Percentiles rank a stretch among this genome's conserved stretches.
Conservation (phyloP, 164 flowering plant species). For the Nymphaea thermarum region DNA sequence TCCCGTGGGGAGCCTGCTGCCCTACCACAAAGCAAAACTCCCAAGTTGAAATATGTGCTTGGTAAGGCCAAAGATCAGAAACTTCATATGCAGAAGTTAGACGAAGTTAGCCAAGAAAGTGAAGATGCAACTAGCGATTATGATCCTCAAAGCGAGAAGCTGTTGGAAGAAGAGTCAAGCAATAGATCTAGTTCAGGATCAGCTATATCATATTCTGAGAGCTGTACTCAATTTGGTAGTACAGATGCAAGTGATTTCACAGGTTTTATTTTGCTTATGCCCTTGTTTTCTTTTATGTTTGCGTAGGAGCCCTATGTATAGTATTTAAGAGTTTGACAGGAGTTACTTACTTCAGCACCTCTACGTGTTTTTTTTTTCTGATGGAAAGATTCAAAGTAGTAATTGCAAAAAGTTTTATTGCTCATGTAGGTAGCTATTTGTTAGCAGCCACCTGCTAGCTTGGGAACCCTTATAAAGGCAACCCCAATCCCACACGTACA, state of each 20-base stretch:
- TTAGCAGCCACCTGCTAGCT: no score
- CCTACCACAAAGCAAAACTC: constrained; percentile 35
- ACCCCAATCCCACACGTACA: no score
- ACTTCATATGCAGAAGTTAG: constrained; percentile 43
- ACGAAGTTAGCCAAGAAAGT: constrained; percentile 17
- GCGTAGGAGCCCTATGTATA: no score
- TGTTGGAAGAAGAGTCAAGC: constrained; percentile 64
- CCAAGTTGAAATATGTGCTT: constrained; percentile 41
- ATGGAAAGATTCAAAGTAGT: no score
- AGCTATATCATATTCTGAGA: constrained; percentile 77
- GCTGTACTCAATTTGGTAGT: constrained; percentile 61
- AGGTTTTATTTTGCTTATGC: constrained; percentile 26
- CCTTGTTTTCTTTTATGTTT: no score
- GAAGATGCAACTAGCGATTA: constrained; percentile 20
- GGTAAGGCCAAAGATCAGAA: constrained; percentile 50
- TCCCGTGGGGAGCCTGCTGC: constrained; percentile 64
- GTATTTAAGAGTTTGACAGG: no score
- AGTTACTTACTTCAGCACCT: no score
- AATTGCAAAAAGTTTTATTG: no score
- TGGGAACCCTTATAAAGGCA: no score
- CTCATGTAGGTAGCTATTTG: no score
- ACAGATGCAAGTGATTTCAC: constrained; percentile 80
- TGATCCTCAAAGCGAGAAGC: constrained; percentile 29
- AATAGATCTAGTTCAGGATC: constrained; percentile 93
- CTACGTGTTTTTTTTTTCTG: no score